A percentile compares a stretch with the other conserved stretches of the same genome.
phyloP scores from a whole-genome alignment of 1,139 yeast species.

The Scheffersomyces insectosa region DNA sequence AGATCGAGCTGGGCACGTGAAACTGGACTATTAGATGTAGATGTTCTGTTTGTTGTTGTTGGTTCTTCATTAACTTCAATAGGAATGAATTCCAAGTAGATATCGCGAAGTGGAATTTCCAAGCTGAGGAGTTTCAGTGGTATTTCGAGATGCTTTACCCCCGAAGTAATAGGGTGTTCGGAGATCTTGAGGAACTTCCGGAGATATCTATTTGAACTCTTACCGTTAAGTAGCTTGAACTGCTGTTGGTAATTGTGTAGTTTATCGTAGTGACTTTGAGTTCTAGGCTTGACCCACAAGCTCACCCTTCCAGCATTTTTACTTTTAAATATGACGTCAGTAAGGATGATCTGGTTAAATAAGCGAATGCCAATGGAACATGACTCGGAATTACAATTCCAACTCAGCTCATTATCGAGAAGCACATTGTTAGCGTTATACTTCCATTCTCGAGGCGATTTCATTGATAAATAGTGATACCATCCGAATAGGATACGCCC shows the following conservation, averaged over 20 bases:
- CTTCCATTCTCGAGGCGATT: slow-evolving; percentile 27
- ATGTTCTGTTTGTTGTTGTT: too few relatives aligned
- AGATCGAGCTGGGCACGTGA: too few relatives aligned
- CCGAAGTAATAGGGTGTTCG: slow-evolving; percentile 19
- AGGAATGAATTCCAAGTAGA: slow-evolving; percentile 35
- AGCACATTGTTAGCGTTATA: slow-evolving; percentile 43
- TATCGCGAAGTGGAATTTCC: slow-evolving; percentile 33
- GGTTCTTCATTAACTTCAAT: neutral
- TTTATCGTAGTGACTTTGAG: neutral
- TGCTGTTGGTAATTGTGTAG: neutral
- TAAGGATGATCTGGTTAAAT: slow-evolving; percentile 32
- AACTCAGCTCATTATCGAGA: slow-evolving; percentile 33
- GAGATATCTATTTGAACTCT: slow-evolving; percentile 23
- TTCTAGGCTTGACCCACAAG: neutral
- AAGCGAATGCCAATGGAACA: slow-evolving; percentile 42
- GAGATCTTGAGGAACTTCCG: slow-evolving; percentile 36
- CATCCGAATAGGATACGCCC: slow-evolving; percentile 37
- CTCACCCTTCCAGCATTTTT: slow-evolving; percentile 3
- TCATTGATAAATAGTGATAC: slow-evolving; percentile 37
- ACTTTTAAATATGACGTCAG: slow-evolving; percentile 35
- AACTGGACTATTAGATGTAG: too few relatives aligned
- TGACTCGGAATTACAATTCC: slow-evolving; percentile 32
- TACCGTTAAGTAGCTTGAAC: neutral
- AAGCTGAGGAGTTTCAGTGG: slow-evolving; percentile 39
- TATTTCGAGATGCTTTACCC: slow-evolving; percentile 31